These are phyloP conservation scores for Cladophialophora carrionii DNA, from an alignment of 2,329 filamentous ascomycete genomes.

Conservation along the genomic window DNA sequence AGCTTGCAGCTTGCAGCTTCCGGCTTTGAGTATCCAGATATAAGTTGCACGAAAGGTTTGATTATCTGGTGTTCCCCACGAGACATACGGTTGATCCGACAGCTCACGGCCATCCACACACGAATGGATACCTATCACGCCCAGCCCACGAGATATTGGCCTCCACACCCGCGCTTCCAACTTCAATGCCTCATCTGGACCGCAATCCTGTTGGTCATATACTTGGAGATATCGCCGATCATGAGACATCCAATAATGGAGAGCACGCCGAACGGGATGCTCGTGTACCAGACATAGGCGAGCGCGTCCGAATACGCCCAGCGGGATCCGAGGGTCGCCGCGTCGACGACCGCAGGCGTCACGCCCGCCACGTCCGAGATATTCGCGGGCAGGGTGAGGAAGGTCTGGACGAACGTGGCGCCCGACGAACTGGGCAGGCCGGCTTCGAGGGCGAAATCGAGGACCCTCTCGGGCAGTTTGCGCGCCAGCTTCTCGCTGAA, in stretches of 20 bases:
- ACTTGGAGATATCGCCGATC: slow-evolving; percentile 29
- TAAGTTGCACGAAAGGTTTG: too few relatives aligned
- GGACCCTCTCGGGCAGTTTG: slow-evolving; percentile 34
- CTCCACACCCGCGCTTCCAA: neutral
- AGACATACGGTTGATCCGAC: neutral
- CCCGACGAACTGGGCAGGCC: slow-evolving; percentile 19
- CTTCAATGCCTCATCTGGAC: slow-evolving; percentile 22
- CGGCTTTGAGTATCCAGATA: too few relatives aligned
- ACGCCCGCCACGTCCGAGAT: slow-evolving; percentile 18
- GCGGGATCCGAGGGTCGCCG: slow-evolving; percentile 23
- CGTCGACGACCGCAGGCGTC: slow-evolving; percentile 20
- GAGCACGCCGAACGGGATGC: slow-evolving; percentile 29
- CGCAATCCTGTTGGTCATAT: slow-evolving; percentile 31
- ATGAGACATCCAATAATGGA: slow-evolving; percentile 29
- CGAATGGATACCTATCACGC: neutral
- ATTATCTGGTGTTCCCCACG: too few relatives aligned
- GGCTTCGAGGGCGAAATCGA: slow-evolving; percentile 21
- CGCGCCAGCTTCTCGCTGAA: slow-evolving; percentile 51
- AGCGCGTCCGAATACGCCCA: slow-evolving; percentile 30
- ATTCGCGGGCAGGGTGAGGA: slow-evolving; percentile 24
- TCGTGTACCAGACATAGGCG: slow-evolving; percentile 26
- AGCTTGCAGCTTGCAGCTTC: too few relatives aligned
- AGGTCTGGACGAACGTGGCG: slow-evolving; percentile 14
- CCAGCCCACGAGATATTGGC: neutral
- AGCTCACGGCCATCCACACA: neutral